These are phyloP conservation scores for Mortierella sp. DNA, from an alignment of 371 early-diverging fungal genomes.

Conservation along the genomic window DNA sequence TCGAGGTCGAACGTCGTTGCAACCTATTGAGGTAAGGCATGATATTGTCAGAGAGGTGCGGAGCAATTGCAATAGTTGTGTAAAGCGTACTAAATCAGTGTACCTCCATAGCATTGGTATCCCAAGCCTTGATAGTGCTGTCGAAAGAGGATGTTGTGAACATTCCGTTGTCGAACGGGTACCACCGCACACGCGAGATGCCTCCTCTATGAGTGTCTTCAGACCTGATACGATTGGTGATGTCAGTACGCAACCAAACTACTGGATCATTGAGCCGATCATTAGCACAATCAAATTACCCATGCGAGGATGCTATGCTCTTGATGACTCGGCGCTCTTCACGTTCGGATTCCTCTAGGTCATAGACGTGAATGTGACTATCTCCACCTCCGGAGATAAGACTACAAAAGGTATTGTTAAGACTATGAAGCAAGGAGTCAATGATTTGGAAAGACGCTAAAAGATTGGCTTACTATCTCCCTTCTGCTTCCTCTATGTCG, in stretches of 20 bases:
- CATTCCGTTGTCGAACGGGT: constrained; percentile 87
- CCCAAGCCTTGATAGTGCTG: constrained; percentile 85
- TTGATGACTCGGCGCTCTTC: constrained; percentile 56
- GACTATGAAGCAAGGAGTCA: too few relatives aligned
- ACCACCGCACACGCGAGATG: constrained; percentile 84
- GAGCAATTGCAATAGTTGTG: not conserved
- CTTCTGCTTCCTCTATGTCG: constrained; percentile 67
- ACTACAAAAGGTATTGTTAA: constrained; percentile 36
- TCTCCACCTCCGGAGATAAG: constrained; percentile 78
- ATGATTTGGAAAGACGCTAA: too few relatives aligned
- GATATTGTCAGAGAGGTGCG: not conserved
- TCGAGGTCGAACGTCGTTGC: constrained; percentile 75
- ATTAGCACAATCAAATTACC: constrained; percentile 40
- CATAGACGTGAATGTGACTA: constrained; percentile 75
- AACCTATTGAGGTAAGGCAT: constrained; percentile 47
- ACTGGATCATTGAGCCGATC: not conserved
- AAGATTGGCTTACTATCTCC: constrained; percentile 63
- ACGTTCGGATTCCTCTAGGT: constrained; percentile 61
- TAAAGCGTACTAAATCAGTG: not conserved
- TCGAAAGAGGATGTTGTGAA: constrained; percentile 88
- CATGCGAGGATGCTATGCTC: constrained; percentile 59
- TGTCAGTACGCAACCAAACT: constrained; percentile 3
- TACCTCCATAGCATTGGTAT: constrained; percentile 79
- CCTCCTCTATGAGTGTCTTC: constrained; percentile 68
- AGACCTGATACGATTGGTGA: constrained; percentile 46